Base-by-base conservation (phyloP, 371 early-diverging fungal species). In the Lichtheimia ramosa region DNA sequence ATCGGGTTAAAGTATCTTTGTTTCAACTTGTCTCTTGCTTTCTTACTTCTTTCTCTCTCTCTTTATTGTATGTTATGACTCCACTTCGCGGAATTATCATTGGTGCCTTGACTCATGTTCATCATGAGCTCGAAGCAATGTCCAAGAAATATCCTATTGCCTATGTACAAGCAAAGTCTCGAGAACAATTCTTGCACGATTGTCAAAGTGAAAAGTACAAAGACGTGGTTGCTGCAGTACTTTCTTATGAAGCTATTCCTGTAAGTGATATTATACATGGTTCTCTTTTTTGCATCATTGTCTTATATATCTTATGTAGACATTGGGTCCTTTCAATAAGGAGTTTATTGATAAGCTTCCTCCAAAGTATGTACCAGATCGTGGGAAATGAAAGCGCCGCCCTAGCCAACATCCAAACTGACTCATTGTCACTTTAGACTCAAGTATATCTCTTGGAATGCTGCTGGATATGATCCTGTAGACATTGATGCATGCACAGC, bases 401-500 rank as follows among this genome's bases (percentile, higher is more conserved):
- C 34, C 34, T 10, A 34, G 34, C 34, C 34, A 6, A 34, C 27
- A 27, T 5, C 27, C 27, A 3, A 12, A 16, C 5, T 12, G 18
- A 16, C 8, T 21, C 21, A 43, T 40, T 13, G 13, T 27, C 18
- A 48, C 4, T 60, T 18, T 39, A 70, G 70, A 3, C 27, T 74
- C 34, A 74, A 71, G 51, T 75, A 66, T 41, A 64, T 80, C 20
- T 51, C 56, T 5, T 69, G 56, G n/a, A 57, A 64, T 39, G 77
- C 68, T 39, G 77, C 77, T 20, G 81, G 81, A 5, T 80, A 80
- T 49, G 77, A 80, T 43, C 43, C 57, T 2, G 63, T 80, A 21
- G 69, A 80, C 60, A 65, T 80, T 0, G 28, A 66, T 39, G 75
- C 75, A 1, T 77, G 77, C 42, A 65, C 69, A 4, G 56, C 67